Base-by-base conservation (phyloP, 352 stramenopile species). In the Phytophthora pisi region DNA sequence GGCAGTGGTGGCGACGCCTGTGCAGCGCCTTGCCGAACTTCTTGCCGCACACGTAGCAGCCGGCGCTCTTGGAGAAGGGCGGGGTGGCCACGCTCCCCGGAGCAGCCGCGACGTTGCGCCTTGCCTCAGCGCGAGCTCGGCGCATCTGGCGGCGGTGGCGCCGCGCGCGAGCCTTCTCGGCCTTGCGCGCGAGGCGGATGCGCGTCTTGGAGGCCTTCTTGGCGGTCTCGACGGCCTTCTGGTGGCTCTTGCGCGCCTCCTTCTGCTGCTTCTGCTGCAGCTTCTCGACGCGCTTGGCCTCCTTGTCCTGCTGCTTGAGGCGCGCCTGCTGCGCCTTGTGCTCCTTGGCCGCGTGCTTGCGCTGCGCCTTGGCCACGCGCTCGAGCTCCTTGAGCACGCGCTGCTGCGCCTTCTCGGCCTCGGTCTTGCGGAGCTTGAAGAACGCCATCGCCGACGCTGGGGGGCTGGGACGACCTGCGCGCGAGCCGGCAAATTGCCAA, bases 1-100 rank as follows among this genome's bases (percentile, higher is more conserved):
- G 82, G 66, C 84, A 92, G 68, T 92, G 84, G 57, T 90, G 74
- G n/a, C 84, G 84, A 54, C 76, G 65, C 0, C 66, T 64, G 16
- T 64, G 65, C 50, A 71, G 50, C 49, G 72, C 55, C 15, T 57
- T 38, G 15, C 66, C 64, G 65, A 92, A 92, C 11, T 47, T 45
- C 40, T 72, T 70, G 5, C 61, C 72, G 52, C 82, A 91, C 30
- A 81, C 72, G 34, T 51, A 64, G 55, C 82, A 91, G 55, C 66
- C 51, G 1, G 34, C 18, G 38, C 68, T 75, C 57, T 84, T 77
- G 9, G 58, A 23, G 36, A 91, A 84, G 13, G 45, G 52, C 10
- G 77, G 74, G 11, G 23, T 28, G 11, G 31, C 1, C 31, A 10
- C 31, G 31, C 31, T 30, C 26, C 26, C 26, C 4, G 26, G 26